phyloP scores from a whole-genome alignment of 352 stramenopile species.

The Phytophthora litchii region DNA sequence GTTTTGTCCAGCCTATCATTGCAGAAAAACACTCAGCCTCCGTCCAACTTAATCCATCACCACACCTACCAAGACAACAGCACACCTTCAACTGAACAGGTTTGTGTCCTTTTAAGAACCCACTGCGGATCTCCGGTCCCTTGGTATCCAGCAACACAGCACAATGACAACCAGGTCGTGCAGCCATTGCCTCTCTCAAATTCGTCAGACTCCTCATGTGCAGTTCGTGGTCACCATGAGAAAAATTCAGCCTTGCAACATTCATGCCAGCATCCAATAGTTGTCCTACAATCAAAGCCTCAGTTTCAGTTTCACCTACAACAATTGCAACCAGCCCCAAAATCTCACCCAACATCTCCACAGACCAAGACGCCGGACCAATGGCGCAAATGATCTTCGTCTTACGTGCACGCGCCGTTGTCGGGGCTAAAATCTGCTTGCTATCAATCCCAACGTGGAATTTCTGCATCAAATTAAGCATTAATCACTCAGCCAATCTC shows the following conservation, averaged over 20 bases:
- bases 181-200: conserved; percentile 77
- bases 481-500: conserved; percentile 17
- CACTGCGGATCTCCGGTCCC: conserved; percentile 96
- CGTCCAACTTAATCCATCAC: conserved; percentile 2
- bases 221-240: conserved; percentile 96
- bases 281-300: conserved; percentile 41
- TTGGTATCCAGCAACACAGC: conserved; percentile 98
- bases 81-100: conserved; percentile 69
- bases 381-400: conserved; percentile 99
- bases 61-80: conserved; percentile 8
- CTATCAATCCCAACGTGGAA: conserved; percentile 75
- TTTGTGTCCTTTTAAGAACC: conserved; percentile 71
- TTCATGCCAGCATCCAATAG: conserved; percentile 94
- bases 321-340: background rate
- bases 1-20: conserved; percentile 60
- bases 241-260: conserved; percentile 99
- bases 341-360: conserved; percentile 92
- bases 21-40: conserved; percentile 4
- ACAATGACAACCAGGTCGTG: conserved; percentile 76
- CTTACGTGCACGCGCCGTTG: conserved; percentile 68
- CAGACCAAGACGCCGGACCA: conserved; percentile 96
- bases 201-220: conserved; percentile 92
- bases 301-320: conserved; percentile 1
- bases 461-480: conserved; percentile 35
- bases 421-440: conserved; percentile 74